Base-by-base conservation (phyloP, 306 rosid species). In the Rosa chinensis region DNA sequence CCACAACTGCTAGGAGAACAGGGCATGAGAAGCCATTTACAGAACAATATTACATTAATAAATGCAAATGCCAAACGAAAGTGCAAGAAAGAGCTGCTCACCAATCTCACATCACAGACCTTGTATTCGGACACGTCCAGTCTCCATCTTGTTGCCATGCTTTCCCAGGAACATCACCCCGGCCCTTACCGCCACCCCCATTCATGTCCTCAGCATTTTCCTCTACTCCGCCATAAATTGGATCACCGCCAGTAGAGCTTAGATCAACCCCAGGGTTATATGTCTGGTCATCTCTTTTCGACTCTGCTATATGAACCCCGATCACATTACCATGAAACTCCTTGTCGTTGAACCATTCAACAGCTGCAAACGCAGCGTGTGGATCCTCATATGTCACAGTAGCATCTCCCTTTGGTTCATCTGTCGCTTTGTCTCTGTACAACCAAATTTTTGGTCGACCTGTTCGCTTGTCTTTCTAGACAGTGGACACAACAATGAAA, bases 51-150 rank as follows among this genome's bases (percentile, higher is more conserved):
- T 17, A 67, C 72, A 70, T 45, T 10, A 69, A 43, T 47, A 78
- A 28, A 80, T 47, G 35, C 8, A 68, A 66, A 83, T 17, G 25
- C 45, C 10, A 63, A 50, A 70, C 32, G 71, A 47, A 91, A 83
- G 92, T 89, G 93, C 91, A 87, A 91, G 98, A 91, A 90, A 81
- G 92, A 88, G 94, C 96, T 79, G 94, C 98, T 95, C 99, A 93
- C 98, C 99, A 84, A 95, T 90, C 73, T 95, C 99, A 93, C 89
- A 95, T 89, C 98, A 95, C 98, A 91, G 97, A 95, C 99, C 99
- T 95, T 93, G 99, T 91, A 95, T 95, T 93, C 79, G 97, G 98
- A 83, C 99, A 95, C 85, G 83, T 43, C 99, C 99, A 95, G 84
- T 95, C 99, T 81, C 99, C 98, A 43, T 95, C 99, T 82, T 95